Percentiles rank a stretch among this genome's conserved stretches.
These are phyloP conservation scores for Rhododendron ferrugineum DNA, from an alignment of 148 eudicot species.

Conservation along the genomic window DNA sequence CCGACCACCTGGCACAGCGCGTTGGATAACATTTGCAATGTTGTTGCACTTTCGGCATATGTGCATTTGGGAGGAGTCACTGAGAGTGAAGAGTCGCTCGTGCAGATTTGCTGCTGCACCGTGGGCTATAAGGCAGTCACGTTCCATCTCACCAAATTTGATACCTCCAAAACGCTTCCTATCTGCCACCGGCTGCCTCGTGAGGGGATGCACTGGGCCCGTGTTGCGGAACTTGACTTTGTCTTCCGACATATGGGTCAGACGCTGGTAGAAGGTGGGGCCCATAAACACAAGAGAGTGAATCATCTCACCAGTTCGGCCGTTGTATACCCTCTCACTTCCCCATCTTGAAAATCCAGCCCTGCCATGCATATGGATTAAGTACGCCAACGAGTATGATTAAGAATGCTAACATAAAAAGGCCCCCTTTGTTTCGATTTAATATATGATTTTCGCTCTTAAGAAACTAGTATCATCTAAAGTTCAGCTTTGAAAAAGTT, in stretches of 20 bases:
- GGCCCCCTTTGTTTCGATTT: neutral
- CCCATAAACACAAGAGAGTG: slow-evolving; percentile 78
- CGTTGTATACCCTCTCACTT: slow-evolving; percentile 72
- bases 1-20: slow-evolving; percentile 59
- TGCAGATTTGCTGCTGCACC: slow-evolving; percentile 92
- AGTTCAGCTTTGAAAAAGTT: neutral
- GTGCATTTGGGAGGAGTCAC: slow-evolving; percentile 88
- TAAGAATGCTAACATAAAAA: neutral
- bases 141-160: slow-evolving; percentile 93
- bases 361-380: slow-evolving; percentile 33
- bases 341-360: slow-evolving; percentile 95
- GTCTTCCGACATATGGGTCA: slow-evolving; percentile 91
- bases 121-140: slow-evolving; percentile 91
- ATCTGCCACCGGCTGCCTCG: slow-evolving; percentile 93
- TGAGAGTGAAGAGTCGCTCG: slow-evolving; percentile 90
- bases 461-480: neutral
- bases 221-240: slow-evolving; percentile 95
- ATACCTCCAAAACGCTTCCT: slow-evolving; percentile 94
- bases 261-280: slow-evolving; percentile 82
- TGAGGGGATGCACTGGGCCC: slow-evolving; percentile 90
- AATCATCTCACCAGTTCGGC: slow-evolving; percentile 77
- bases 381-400: neutral
- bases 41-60: slow-evolving; percentile 64
- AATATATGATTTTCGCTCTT: neutral
- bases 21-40: slow-evolving; percentile 63